A percentile compares a stretch with the other conserved stretches of the same genome.
phyloP scores from a whole-genome alignment of 2,329 filamentous ascomycete species.

The Sporothrix variecibatus region DNA sequence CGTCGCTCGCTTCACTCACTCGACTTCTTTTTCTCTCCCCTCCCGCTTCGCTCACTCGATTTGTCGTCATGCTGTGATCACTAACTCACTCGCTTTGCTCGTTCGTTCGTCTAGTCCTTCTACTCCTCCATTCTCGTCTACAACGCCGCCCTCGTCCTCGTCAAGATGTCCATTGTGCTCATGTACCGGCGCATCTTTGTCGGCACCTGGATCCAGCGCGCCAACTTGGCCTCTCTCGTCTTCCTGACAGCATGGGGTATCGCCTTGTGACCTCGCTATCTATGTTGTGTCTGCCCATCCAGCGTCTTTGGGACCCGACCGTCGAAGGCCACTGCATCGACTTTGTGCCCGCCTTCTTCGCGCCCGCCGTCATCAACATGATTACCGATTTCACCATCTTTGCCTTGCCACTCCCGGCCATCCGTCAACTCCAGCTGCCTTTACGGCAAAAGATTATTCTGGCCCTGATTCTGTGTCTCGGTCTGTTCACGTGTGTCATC shows the following conservation, averaged over 20 bases:
- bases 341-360: constrained; percentile 32
- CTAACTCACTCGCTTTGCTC: not conserved
- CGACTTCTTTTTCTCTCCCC: not conserved
- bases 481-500: constrained; percentile 36
- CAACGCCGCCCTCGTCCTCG: constrained; percentile 36
- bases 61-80: not conserved
- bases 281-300: constrained; percentile 30
- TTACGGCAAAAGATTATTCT: not conserved
- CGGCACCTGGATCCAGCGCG: constrained; percentile 31
- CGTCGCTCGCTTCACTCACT: not conserved
- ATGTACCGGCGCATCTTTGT: constrained; percentile 43
- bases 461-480: not conserved
- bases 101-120: constrained; percentile 33
- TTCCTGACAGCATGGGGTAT: constrained; percentile 34
- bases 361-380: constrained; percentile 34
- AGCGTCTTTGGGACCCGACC: constrained; percentile 32
- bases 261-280: not conserved
- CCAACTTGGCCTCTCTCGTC: constrained; percentile 30
- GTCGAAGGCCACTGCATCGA: constrained; percentile 33
- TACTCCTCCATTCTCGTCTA: constrained; percentile 39
- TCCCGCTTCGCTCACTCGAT: not conserved
- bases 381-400: constrained; percentile 35
- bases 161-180: constrained; percentile 41
- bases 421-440: not conserved
- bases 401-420: constrained; percentile 30